Base-by-base conservation (phyloP, 2,329 filamentous ascomycete genomes). In the Podosphaera fusca region DNA sequence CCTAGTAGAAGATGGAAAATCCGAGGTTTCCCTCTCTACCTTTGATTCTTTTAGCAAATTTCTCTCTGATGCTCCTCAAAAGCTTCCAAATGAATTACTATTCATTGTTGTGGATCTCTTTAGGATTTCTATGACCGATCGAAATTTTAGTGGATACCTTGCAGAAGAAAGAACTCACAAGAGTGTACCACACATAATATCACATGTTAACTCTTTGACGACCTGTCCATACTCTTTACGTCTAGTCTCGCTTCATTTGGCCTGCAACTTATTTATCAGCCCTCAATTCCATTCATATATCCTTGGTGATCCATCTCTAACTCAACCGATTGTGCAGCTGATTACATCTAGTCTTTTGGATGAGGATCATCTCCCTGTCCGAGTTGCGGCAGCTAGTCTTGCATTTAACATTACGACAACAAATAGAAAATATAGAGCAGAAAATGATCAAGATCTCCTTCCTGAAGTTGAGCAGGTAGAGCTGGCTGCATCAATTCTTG, bases 91-190 rank as follows among this genome's bases (percentile, higher is more conserved):
- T 0, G 84, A 85, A 12, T 71, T 75, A 0, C 75, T 88, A 49
- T 96, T 96, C 66, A 79, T 87, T 0, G 73, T 89, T 0, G 76
- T 95, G n/a, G 92, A 96, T 66, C 76, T 98, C 1, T 76, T 95
- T 55, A 79, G 92, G 30, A 78, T 85, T 60, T 78, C 85, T 0
- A 77, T 95, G 58, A 74, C 82, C 10, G 90, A 96, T 64, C 74
- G 82, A 0, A 80, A 89, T 45, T 74, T 95, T 14, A 87, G 85
- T 59, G 84, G 84, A 21, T 94, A 81, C 70, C 88, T 88, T 60
- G 86, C 86, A 0, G 84, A 92, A 66, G 87, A 95, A 67, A 67
- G 73, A 14, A 72, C 73, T 7, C 81, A 85, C 58, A 69, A 71
- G 56, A 87, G 84, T 0, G 71, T 90, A 12, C 66, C 75, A 38